A percentile compares a stretch with the other conserved stretches of the same genome.
phyloP scores from a whole-genome alignment of 225 moss, liverwort and hornwort genomes.

The Neckera pumila region DNA sequence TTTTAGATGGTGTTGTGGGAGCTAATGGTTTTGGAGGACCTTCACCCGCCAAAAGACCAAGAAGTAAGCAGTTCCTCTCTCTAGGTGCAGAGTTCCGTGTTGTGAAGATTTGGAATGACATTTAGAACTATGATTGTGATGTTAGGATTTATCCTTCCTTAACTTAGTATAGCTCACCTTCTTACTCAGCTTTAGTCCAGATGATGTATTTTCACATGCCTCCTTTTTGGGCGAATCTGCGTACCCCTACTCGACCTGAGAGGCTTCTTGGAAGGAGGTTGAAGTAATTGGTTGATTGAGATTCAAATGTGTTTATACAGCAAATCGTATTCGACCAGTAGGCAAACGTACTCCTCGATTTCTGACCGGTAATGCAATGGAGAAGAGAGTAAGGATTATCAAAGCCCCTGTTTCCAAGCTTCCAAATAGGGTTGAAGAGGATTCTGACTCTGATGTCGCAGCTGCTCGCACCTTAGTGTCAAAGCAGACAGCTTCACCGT shows the following conservation, averaged over 20 bases:
- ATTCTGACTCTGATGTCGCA: constrained; percentile 51
- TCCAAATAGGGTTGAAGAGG: constrained; percentile 62
- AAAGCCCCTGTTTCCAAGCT: constrained; percentile 40
- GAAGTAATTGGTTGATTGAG: not conserved
- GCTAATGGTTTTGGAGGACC: constrained; percentile 71
- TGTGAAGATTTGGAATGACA: not conserved
- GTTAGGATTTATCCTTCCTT: not conserved
- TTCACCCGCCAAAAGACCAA: constrained; percentile 93
- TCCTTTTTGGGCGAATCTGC: not conserved
- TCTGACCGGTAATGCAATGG: constrained; percentile 35
- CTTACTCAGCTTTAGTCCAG: not conserved
- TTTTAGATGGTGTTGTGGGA: constrained; percentile 37
- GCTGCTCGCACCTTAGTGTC: constrained; percentile 68
- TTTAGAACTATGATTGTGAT: not conserved
- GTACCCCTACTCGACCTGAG: not conserved
- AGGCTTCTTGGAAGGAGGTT: not conserved
- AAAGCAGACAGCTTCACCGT: constrained; percentile 63
- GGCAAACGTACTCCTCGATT: constrained; percentile 94
- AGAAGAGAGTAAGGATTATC: constrained; percentile 46
- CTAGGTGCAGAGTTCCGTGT: not conserved
- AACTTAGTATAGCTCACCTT: not conserved
- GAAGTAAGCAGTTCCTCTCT: constrained; percentile 57
- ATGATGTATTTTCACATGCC: not conserved
- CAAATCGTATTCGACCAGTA: constrained; percentile 55
- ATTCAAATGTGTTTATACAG: constrained; percentile 17